A percentile compares a stretch with the other conserved stretches of the same genome.
phyloP scores from a whole-genome alignment of 257 asterid genomes.

The Solanum verrucosum region DNA sequence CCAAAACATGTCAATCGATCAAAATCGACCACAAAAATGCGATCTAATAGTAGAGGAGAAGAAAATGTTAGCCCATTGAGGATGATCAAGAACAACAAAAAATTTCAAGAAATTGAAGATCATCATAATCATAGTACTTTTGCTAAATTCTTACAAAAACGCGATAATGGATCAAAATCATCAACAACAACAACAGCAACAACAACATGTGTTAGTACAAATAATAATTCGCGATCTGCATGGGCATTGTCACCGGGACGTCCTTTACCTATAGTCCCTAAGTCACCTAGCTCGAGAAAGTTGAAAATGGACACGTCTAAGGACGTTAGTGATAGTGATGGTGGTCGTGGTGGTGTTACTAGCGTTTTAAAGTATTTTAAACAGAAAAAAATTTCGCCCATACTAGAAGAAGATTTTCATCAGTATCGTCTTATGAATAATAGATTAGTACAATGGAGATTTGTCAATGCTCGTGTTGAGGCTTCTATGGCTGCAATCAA shows the following conservation, averaged over 20 bases:
- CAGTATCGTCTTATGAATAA: conserved; percentile 46
- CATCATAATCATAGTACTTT: conserved; percentile 7
- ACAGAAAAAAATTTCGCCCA: conserved; percentile 41
- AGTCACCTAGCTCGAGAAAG: conserved; percentile 16
- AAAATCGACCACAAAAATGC: neutral
- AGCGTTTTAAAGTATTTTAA: conserved; percentile 47
- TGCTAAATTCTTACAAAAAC: conserved; percentile 20
- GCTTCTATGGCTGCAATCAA: conserved; percentile 34
- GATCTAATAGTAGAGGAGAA: conserved; percentile 4
- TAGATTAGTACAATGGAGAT: conserved; percentile 74
- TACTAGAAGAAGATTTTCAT: conserved; percentile 51
- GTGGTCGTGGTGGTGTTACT: conserved; percentile 11
- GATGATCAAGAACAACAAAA: neutral
- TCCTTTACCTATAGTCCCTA: conserved; percentile 17
- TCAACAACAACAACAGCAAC: neutral
- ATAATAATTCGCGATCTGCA: conserved; percentile 60
- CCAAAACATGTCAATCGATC: neutral
- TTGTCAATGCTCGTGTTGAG: conserved; percentile 61
- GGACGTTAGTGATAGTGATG: conserved; percentile 1
- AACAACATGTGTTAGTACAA: conserved; percentile 4
- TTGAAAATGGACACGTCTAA: conserved; percentile 17
- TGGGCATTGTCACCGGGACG: conserved; percentile 85
- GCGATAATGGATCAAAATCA: conserved; percentile 23
- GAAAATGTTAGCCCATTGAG: neutral
- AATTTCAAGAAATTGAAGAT: conserved; percentile 15